Base-by-base conservation (phyloP, 441 rosid species). In the Flueggea neowawraea region DNA sequence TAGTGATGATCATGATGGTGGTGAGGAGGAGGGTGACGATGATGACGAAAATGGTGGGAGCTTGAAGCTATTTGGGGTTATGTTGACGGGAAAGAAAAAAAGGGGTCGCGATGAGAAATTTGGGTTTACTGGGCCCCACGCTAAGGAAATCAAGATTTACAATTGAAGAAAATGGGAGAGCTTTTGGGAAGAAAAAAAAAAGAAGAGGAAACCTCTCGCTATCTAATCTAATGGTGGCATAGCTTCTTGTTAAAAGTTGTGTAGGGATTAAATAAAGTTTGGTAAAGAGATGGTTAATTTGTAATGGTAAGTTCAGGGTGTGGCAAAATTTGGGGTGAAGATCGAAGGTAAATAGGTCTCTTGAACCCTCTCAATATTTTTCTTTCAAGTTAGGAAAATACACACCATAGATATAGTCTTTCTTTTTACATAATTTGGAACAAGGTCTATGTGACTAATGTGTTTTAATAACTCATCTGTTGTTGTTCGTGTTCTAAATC, bases 1-100 rank as follows among this genome's bases (percentile, higher is more conserved):
- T n/a, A 65, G 8, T 6, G 70, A 14, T 6, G 58, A n/a, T 6
- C 67, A 52, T 22, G 28, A 22, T 22, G 28, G 28, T 22, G 28
- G 28, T 22, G 28, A 22, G 28, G 1, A 22, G 28, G 28, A 22
- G 28, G 2, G 28, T 8, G 68, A 52, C 13, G 55, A 58, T 31
- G 63, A 31, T 8, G 73, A 63, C n/a, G 74, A 58, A 31, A 73
- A 54, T 16, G 78, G 75, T 52, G 84, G 72, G 55, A 70, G 78
- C 4, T 70, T 82, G 82, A 92, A 89, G 69, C 79, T 92, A 57
- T 92, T 92, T 47, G 98, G 98, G 49, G 96, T 88, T 31, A 74
- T 90, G 89, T 39, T 92, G 84, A 81, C 74, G 64, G 16, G 12
- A 14, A 52, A 49, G 49, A 81, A 73, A 31, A 87, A 85, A 84